Base-by-base conservation (phyloP, 805 yeast species). In the Saccharomycopsis vini region DNA sequence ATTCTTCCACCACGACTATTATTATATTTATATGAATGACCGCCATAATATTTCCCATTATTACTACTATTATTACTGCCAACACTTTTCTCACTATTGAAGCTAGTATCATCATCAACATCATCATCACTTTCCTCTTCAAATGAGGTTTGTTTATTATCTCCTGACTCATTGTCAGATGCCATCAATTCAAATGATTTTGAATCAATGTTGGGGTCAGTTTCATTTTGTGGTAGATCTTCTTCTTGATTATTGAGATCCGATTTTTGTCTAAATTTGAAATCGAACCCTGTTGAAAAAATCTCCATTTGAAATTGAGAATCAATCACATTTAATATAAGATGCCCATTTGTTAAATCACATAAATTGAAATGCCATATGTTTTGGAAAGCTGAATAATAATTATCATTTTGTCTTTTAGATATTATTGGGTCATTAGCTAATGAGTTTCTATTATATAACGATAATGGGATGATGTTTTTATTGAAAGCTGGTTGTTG, bases 321-420 rank as follows among this genome's bases (percentile, higher is more conserved):
- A 42, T 67, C 63, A 12, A 56, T 62, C 46, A 66, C 62, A 43
- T 63, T 64, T 45, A 75, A 62, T 39, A 64, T 60, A 42, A 78
- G 62, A 40, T 62, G 58, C 5, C 82, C 87, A 51, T 66, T 62
- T 20, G 66, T 59, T 23, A 68, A 69, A 56, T 82, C 90, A 53
- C 87, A 75, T 36, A 83, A 62, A 53, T 81, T 81, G 58, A 78
- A 79, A 58, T 83, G 86, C 94, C 94, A 83, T 45, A 79, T 68
- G 54, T 79, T 78, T 55, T 78, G 79, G 60, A 78, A 81, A 1
- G 87, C 76, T 13, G 73, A 66, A 56, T 77, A 75, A 52, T 78
- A 75, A 32, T 71, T 62, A 54, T 81, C 86, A 56, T 78, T 79
- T 44, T 75, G 67, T 46, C 65, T 67, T 56, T 72, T 63, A 20